These are phyloP conservation scores for Phytomonas francai DNA, from an alignment of 208 protist genomes.

Conservation along the genomic window DNA sequence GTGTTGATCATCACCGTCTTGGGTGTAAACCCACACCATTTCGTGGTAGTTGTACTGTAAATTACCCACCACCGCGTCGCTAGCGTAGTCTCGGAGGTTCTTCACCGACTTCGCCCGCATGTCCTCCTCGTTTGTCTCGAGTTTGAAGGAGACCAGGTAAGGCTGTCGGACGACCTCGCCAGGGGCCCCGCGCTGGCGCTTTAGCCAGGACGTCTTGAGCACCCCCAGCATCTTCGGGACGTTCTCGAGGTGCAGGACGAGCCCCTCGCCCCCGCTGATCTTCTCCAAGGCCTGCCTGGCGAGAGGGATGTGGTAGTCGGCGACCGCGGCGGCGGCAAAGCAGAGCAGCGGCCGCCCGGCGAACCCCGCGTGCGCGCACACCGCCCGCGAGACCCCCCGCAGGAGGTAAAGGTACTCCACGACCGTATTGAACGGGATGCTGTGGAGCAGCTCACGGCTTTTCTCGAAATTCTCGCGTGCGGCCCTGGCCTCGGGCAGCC, in stretches of 20 bases:
- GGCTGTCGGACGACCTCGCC: constrained; percentile 12
- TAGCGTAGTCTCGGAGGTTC: constrained; percentile 56
- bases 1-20: constrained; percentile 18
- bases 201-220: constrained; percentile 47
- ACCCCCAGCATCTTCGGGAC: constrained; percentile 68
- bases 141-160: constrained; percentile 73
- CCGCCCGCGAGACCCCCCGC: constrained; percentile 22
- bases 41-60: constrained; percentile 79
- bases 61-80: constrained; percentile 77
- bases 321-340: constrained; percentile 71
- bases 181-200: constrained; percentile 12
- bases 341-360: constrained; percentile 43
- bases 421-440: constrained; percentile 64
- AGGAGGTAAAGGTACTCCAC: constrained; percentile 79
- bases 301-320: constrained; percentile 78
- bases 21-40: constrained; percentile 56
- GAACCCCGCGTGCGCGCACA: constrained; percentile 21
- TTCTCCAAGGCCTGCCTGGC: constrained; percentile 45
- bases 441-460: constrained; percentile 28
- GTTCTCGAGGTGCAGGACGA: constrained; percentile 49
- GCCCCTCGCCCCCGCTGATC: constrained; percentile 68
- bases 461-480: constrained; percentile 24
- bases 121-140: constrained; percentile 59
- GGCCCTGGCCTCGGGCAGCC: constrained; percentile 11
- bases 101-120: constrained; percentile 65